phyloP scores from a whole-genome alignment of 2,329 filamentous ascomycete species.

The Bipolaris sorokiniana region DNA sequence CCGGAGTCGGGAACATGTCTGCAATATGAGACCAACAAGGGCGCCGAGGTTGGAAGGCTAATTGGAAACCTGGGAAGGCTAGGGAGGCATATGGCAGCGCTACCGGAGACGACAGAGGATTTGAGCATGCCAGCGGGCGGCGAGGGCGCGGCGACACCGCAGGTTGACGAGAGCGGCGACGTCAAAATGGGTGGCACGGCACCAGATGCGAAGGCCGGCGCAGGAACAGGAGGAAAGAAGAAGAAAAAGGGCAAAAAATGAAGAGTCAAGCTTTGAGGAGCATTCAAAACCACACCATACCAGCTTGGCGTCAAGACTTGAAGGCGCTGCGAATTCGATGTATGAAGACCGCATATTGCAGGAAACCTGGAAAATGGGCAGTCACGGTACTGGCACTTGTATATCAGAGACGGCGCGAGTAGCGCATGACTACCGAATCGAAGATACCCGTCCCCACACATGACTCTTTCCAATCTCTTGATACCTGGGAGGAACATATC shows the following conservation, averaged over 20 bases:
- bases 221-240: slow-evolving; percentile 52
- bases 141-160: slow-evolving; percentile 41
- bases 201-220: slow-evolving; percentile 25
- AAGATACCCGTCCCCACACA: slow-evolving; percentile 9
- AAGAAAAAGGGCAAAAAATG: slow-evolving; percentile 61
- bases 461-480: background rate
- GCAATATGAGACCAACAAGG: slow-evolving; percentile 91
- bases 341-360: background rate
- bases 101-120: slow-evolving; percentile 53
- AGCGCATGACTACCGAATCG: slow-evolving; percentile 1
- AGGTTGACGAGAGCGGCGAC: slow-evolving; percentile 40
- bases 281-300: background rate
- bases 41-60: slow-evolving; percentile 84
- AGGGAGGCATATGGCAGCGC: slow-evolving; percentile 66
- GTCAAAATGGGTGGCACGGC: slow-evolving; percentile 39
- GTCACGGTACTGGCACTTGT: background rate
- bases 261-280: slow-evolving; percentile 9
- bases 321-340: background rate
- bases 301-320: background rate
- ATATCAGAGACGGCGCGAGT: background rate
- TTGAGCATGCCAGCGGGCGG: slow-evolving; percentile 39
- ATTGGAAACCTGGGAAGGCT: slow-evolving; percentile 77
- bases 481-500: background rate
- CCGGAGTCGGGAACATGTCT: slow-evolving; percentile 79
- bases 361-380: background rate